phyloP scores from a whole-genome alignment of 805 yeast species.

The Nakazawaea populi region DNA sequence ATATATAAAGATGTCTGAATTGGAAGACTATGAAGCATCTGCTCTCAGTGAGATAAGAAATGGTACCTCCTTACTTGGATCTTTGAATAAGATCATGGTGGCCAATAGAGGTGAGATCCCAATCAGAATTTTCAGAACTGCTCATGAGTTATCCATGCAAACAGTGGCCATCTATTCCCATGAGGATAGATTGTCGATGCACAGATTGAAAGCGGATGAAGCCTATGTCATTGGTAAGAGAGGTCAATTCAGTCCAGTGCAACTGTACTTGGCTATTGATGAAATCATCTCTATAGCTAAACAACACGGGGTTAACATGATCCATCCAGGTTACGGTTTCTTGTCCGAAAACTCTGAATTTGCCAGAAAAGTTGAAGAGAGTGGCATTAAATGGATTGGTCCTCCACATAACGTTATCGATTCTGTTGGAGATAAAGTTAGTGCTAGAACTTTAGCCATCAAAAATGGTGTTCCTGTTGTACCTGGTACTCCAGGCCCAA shows the following conservation, averaged over 20 bases:
- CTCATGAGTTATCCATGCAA: slow-evolving; percentile 95
- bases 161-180: slow-evolving; percentile 96
- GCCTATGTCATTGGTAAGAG: slow-evolving; percentile 85
- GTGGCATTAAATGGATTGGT: slow-evolving; percentile 94
- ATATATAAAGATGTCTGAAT: slow-evolving; percentile 2
- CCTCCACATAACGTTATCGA: slow-evolving; percentile 87
- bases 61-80: slow-evolving; percentile 40
- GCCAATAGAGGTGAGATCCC: slow-evolving; percentile 87
- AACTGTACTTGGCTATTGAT: slow-evolving; percentile 92
- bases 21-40: slow-evolving; percentile 9
- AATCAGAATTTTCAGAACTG: slow-evolving; percentile 88
- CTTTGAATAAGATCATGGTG: slow-evolving; percentile 60
- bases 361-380: slow-evolving; percentile 84
- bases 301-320: slow-evolving; percentile 73
- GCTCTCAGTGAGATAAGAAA: slow-evolving; percentile 27
- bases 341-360: slow-evolving; percentile 88
- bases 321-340: slow-evolving; percentile 92
- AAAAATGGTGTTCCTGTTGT: slow-evolving; percentile 84
- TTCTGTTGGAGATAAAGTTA: slow-evolving; percentile 93
- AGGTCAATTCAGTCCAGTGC: slow-evolving; percentile 92
- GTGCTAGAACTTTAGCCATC: slow-evolving; percentile 84
- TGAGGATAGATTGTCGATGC: slow-evolving; percentile 93
- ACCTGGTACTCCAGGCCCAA: slow-evolving; percentile 98
- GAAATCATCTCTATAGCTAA: slow-evolving; percentile 86
- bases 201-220: slow-evolving; percentile 90